Conservation (phyloP, 768 basidiomycete species). For the Boletus vermiculosoides region DNA sequence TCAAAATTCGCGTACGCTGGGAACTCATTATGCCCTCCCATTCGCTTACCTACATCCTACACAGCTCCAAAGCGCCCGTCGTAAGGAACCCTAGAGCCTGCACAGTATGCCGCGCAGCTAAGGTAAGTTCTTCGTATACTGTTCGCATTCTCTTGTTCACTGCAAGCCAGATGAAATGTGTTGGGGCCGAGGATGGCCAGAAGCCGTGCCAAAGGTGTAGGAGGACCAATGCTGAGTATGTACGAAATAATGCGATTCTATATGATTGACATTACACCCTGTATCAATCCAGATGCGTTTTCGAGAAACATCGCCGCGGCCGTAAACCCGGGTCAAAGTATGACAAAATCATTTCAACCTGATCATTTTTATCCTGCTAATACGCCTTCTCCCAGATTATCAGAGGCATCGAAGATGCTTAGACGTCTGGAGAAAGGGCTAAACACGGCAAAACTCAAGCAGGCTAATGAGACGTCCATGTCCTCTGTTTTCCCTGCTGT, state of each 20-base stretch:
- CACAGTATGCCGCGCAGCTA: conserved; percentile 81
- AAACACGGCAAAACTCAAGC: conserved; percentile 74
- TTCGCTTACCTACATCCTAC: conserved; percentile 8
- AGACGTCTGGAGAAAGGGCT: conserved; percentile 82
- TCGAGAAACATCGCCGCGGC: conserved; percentile 87
- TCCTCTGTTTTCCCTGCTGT: conserved; percentile 35
- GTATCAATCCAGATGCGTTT: conserved; percentile 57
- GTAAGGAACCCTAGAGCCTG: conserved; percentile 63
- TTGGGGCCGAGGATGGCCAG: conserved; percentile 82
- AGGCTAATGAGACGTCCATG: conserved; percentile 36
- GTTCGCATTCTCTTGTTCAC: conserved; percentile 17
- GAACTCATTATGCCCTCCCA: conserved; percentile 5
- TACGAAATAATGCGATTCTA: conserved; percentile 15
- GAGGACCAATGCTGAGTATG: conserved; percentile 73
- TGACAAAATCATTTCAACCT: conserved; percentile 21
- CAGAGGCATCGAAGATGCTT: conserved; percentile 88
- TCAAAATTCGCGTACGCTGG: conserved; percentile 30
- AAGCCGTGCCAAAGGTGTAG: conserved; percentile 82
- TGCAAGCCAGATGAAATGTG: conserved; percentile 77
- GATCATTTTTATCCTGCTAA: not conserved
- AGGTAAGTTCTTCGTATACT: conserved; percentile 44
- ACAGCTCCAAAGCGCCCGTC: conserved; percentile 43
- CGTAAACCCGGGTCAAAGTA: conserved; percentile 91
- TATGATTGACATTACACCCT: conserved; percentile 14
- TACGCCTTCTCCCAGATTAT: conserved; percentile 50